Percentiles rank a stretch among this genome's conserved stretches.
phyloP scores from a whole-genome alignment of 169 alveolate genomes.

The Plasmodium falciparum region DNA sequence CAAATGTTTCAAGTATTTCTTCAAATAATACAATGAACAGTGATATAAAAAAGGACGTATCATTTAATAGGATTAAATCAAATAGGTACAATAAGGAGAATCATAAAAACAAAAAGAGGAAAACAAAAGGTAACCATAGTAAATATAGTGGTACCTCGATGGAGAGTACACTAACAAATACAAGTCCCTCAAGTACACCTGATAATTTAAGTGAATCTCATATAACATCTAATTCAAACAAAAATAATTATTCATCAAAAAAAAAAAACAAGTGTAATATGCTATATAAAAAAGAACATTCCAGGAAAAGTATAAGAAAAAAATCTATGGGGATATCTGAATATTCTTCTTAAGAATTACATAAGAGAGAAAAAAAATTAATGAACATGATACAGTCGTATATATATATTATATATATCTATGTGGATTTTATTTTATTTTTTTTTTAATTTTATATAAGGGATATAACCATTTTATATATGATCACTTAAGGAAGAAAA shows the following conservation, averaged over 20 bases:
- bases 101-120: conserved; percentile 13
- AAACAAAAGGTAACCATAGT: not conserved
- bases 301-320: not conserved
- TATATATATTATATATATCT: too few relatives aligned
- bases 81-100: not conserved
- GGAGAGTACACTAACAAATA: conserved; percentile 16
- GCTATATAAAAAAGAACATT: not conserved
- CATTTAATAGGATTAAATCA: not conserved
- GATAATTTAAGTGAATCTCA: conserved; percentile 13
- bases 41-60: not conserved
- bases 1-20: conserved; percentile 14
- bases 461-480: too few relatives aligned
- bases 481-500: too few relatives aligned
- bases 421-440: too few relatives aligned
- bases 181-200: conserved; percentile 20
- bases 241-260: not conserved
- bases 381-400: not conserved
- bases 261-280: not conserved
- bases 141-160: conserved; percentile 14
- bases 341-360: conserved; percentile 1
- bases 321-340: not conserved
- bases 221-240: not conserved
- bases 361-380: not conserved
- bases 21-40: conserved; percentile 24
- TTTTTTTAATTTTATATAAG: too few relatives aligned